A percentile compares a stretch with the other conserved stretches of the same genome.
These are phyloP conservation scores for Mediolabrus comicus DNA, from an alignment of 108 stramenopile species.

Conservation along the genomic window DNA sequence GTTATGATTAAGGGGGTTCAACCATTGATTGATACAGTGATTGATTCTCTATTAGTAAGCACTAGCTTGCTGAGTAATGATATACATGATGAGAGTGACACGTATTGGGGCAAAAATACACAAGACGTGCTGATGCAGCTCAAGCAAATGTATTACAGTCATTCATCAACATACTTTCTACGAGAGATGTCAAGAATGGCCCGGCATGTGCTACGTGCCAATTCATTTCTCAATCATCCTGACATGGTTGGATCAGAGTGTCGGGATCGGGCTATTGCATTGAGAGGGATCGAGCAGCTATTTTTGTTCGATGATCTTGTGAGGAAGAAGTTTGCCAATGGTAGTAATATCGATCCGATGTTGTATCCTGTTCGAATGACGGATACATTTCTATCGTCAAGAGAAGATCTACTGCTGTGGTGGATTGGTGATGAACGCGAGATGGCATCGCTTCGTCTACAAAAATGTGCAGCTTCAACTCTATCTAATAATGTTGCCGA, in stretches of 20 bases:
- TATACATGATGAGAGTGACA: not conserved
- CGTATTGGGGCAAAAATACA: not conserved
- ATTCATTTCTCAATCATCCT: conserved; percentile 69
- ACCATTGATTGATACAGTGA: conserved; percentile 28
- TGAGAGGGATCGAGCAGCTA: conserved; percentile 69
- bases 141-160: conserved; percentile 10
- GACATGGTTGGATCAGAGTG: conserved; percentile 54
- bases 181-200: conserved; percentile 61
- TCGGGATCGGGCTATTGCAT: conserved; percentile 14
- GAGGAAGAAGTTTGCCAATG: not conserved
- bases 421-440: conserved; percentile 73
- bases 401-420: conserved; percentile 64
- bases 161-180: conserved; percentile 39
- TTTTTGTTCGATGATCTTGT: conserved; percentile 65
- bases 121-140: conserved; percentile 9
- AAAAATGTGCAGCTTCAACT: conserved; percentile 53
- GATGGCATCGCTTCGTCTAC: conserved; percentile 41
- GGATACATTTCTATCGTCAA: conserved; percentile 52
- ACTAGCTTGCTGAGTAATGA: not conserved
- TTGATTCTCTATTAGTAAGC: conserved; percentile 23
- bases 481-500: conserved; percentile 29
- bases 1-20: conserved; percentile 19
- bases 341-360: not conserved
- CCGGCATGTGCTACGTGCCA: conserved; percentile 57
- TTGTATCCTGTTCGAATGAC: conserved; percentile 36